Base-by-base conservation (phyloP, 345 rosid genomes). In the Microthlaspi erraticum region DNA sequence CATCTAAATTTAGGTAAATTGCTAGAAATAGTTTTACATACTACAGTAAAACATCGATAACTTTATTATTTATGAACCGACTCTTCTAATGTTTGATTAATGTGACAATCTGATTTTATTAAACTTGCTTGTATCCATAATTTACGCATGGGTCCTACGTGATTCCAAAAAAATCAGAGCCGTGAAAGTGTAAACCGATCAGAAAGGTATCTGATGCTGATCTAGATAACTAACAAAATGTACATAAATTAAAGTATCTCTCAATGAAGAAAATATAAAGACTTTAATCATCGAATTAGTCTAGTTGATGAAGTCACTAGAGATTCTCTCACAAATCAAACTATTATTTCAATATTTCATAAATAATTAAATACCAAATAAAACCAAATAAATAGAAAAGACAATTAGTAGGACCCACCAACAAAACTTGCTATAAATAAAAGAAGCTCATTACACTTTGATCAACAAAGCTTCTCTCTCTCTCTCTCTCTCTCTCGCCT, bases 161-260 rank as follows among this genome's bases (percentile, higher is more conserved):
- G 50, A 34, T 31, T 57, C 52, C 48, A 64, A 41, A 16, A 64
- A 57, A 64, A 70, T 64, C 75, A 76, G 75, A 64, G 79, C 71
- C 79, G 56, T 58, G 64, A 70, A 64, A 55, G 70, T 57, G 32
- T 73, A 55, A 64, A 48, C 64, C 43, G 60, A 76, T 70, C 75
- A 70, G 66, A 70, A 70, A 76, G 75, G 79, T 76, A 76, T 69
- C 79, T 70, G 71, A 76, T 76, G 23, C 64, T 68, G 23, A 67
- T 51, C 42, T 55, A 39, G 54, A 53, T 37, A 17, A 48, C 49
- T 48, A 71, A 32, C 41, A 29, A 60, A 12, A 3, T 31, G 20
- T 2, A n/a, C n/a, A n/a, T 20, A 20, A 20, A 57, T 43, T 18
- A 38, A 46, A 64, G 45, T 57, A 57, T 66, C 60, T 58, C 60